Conservation (phyloP, 257 asterid species). For the Verbena officinalis region DNA sequence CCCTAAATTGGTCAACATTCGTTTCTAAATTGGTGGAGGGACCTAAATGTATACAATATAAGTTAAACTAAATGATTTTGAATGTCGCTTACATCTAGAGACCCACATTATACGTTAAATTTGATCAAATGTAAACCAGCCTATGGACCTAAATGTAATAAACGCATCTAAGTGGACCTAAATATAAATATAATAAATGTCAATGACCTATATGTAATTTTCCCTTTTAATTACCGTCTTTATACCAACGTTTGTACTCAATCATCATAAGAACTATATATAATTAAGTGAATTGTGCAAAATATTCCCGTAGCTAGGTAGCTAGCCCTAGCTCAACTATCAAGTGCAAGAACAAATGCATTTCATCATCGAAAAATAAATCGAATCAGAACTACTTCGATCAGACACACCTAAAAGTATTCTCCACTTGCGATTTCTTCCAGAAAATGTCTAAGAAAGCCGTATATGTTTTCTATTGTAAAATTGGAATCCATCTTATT, state of each 20-base stretch:
- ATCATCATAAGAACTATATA: neutral
- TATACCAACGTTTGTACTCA: neutral
- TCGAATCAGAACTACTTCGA: slow-evolving; percentile 26
- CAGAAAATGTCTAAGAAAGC: slow-evolving; percentile 38
- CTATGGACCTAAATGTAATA: no score
- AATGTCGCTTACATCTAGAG: no score
- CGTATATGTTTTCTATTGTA: slow-evolving; percentile 32
- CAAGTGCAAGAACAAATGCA: slow-evolving; percentile 19
- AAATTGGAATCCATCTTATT: slow-evolving; percentile 22
- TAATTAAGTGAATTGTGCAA: neutral
- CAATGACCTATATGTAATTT: no score
- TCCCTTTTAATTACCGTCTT: no score
- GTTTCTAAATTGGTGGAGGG: no score
- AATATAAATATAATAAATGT: no score
- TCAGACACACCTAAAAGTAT: slow-evolving; percentile 27
- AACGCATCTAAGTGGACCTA: no score
- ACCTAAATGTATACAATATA: no score
- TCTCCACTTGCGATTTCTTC: slow-evolving; percentile 34
- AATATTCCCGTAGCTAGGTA: slow-evolving; percentile 16
- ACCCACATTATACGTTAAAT: no score
- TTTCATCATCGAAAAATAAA: slow-evolving; percentile 25
- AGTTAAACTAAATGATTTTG: no score
- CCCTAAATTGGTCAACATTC: no score
- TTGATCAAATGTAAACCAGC: no score
- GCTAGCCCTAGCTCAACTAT: slow-evolving; percentile 21